These are phyloP conservation scores for Phoenix roebelenii DNA, from an alignment of 176 grass and related monocot species.

Conservation along the genomic window DNA sequence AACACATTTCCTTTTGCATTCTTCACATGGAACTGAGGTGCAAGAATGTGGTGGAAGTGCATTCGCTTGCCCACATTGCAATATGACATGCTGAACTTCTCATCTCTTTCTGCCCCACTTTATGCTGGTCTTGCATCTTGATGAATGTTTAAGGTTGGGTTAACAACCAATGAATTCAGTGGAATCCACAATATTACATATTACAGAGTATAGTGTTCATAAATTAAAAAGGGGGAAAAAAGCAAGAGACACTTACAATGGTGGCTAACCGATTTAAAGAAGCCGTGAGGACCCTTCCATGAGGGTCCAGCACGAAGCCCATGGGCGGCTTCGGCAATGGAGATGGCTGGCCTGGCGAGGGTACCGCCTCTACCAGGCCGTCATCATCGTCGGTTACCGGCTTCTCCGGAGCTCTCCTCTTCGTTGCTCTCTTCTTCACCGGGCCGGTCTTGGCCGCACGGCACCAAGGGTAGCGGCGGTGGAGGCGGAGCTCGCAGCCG, in stretches of 20 bases:
- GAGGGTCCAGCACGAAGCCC: constrained; percentile 67
- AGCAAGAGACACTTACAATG: constrained; percentile 24
- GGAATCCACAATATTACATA: background rate
- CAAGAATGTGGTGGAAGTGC: too few species aligned
- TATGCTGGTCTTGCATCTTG: too few species aligned
- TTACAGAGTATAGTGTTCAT: too few species aligned
- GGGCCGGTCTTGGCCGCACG: background rate
- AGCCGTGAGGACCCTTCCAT: constrained; percentile 65
- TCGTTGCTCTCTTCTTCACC: constrained; percentile 18
- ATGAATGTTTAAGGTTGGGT: too few species aligned
- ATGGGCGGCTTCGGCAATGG: constrained; percentile 79
- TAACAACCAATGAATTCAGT: too few species aligned
- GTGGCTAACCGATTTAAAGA: constrained; percentile 66
- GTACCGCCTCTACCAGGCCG: constrained; percentile 10
- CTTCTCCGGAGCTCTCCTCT: constrained; percentile 21
- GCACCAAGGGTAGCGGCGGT: constrained; percentile 8
- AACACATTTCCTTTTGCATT: too few species aligned
- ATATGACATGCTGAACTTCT: too few species aligned
- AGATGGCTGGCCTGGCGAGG: constrained; percentile 11
- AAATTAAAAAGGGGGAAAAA: too few species aligned
- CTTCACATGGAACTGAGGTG: too few species aligned
- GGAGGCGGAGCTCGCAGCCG: background rate
- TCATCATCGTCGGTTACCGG: constrained; percentile 12
- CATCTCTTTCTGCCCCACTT: too few species aligned
- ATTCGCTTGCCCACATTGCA: too few species aligned